A percentile compares a stretch with the other conserved stretches of the same genome.
Conservation (phyloP, 2,329 filamentous ascomycete genomes). For the Periglandula ipomoeae region DNA sequence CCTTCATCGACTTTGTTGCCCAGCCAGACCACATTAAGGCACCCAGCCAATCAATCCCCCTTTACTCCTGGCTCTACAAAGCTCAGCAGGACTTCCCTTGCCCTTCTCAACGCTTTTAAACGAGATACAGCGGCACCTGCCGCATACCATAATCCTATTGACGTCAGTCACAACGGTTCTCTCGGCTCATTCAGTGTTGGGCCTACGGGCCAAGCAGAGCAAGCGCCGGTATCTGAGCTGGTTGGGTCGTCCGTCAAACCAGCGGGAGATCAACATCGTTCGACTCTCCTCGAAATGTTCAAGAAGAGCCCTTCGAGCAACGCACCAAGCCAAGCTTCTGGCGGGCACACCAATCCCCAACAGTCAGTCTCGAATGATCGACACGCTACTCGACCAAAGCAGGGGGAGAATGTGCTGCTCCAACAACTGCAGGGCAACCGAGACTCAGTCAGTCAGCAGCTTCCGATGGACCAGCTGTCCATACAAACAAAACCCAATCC, state of each 20-base stretch:
- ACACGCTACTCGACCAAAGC: not conserved
- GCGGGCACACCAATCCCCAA: not conserved
- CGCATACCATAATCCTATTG: not conserved
- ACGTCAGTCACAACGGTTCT: not conserved
- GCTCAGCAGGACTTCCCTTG: conserved; percentile 33
- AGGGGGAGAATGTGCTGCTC: not conserved
- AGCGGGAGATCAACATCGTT: conserved; percentile 30
- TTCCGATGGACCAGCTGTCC: conserved; percentile 15
- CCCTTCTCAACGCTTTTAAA: conserved; percentile 37
- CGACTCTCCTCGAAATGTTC: conserved; percentile 44
- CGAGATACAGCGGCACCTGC: conserved; percentile 13
- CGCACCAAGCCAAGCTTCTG: not conserved
- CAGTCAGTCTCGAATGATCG: not conserved
- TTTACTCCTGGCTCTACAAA: conserved; percentile 14
- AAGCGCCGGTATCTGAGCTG: conserved; percentile 18
- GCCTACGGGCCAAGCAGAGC: not conserved
- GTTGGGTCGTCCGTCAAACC: conserved; percentile 17
- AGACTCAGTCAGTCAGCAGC: not conserved
- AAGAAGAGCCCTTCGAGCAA: conserved; percentile 26
- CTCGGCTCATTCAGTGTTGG: not conserved
- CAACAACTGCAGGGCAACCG: conserved; percentile 2
- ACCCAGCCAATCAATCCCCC: conserved; percentile 5
- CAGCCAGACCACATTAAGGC: not conserved
- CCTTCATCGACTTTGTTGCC: not conserved
- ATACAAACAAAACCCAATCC: conserved; percentile 11